Conservation (phyloP, 306 rosid genomes). For the Cucurbita maxima region DNA sequence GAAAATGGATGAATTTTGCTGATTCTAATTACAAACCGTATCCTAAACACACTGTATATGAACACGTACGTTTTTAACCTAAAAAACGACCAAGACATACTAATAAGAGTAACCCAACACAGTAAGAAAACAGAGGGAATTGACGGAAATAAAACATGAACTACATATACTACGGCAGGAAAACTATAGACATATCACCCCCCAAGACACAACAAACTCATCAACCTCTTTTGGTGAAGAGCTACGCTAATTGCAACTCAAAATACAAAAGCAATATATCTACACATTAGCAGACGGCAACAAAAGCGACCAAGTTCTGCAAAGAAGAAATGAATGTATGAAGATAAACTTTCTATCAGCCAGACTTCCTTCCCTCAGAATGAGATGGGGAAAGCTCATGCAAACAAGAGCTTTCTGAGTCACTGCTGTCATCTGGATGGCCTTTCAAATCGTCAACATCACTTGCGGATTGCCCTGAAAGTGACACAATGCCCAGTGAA, state of each 20-base stretch:
- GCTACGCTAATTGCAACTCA: neutral
- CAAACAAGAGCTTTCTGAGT: slow-evolving; percentile 22
- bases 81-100: too few species aligned
- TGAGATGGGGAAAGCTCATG: slow-evolving; percentile 11
- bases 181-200: neutral
- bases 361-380: slow-evolving; percentile 4
- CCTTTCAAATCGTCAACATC: slow-evolving; percentile 13
- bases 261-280: neutral
- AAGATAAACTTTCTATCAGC: neutral
- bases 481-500: slow-evolving; percentile 66
- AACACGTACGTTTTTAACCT: too few species aligned
- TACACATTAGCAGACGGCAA: neutral
- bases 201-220: neutral
- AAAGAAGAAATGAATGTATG: slow-evolving; percentile 5
- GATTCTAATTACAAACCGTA: too few species aligned
- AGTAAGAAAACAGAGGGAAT: neutral
- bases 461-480: slow-evolving; percentile 37
- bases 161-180: neutral
- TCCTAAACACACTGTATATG: too few species aligned
- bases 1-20: too few species aligned
- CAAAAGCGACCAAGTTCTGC: neutral
- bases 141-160: neutral
- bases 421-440: slow-evolving; percentile 22
- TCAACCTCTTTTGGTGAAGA: neutral
- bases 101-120: neutral